Conservation (phyloP, 768 basidiomycete genomes). For the Scleroderma citrinum region DNA sequence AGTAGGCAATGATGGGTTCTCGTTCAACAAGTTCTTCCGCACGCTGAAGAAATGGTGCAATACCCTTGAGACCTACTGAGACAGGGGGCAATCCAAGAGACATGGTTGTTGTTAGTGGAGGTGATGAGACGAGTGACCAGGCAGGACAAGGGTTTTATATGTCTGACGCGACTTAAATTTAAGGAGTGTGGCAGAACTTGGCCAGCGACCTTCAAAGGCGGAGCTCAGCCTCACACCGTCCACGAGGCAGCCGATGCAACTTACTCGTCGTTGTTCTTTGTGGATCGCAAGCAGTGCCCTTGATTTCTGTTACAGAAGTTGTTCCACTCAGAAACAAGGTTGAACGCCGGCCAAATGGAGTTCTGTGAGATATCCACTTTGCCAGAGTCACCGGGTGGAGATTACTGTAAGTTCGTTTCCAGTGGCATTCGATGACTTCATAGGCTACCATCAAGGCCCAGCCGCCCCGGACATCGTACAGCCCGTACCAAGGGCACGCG, state of each 20-base stretch:
- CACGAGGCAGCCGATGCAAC: not conserved
- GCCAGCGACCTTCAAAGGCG: not conserved
- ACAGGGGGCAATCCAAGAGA: slow-evolving; percentile 55
- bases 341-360: not conserved
- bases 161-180: not conserved
- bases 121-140: not conserved
- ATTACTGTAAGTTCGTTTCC: not conserved
- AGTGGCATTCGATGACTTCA: not conserved
- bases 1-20: slow-evolving; percentile 89
- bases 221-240: not conserved
- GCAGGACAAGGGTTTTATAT: not conserved
- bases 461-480: not conserved
- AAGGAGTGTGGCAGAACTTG: not conserved
- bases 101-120: slow-evolving; percentile 9
- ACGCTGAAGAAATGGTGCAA: slow-evolving; percentile 80
- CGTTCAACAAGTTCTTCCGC: slow-evolving; percentile 79
- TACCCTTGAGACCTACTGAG: slow-evolving; percentile 55
- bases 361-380: no score
- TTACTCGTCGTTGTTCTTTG: not conserved
- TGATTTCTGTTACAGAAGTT: not conserved
- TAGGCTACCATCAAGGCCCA: not conserved
- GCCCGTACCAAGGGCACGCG: no score
- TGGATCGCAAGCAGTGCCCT: not conserved
- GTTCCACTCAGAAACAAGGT: not conserved
- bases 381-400: not conserved